phyloP scores from a whole-genome alignment of 495 filamentous ascomycete species.

The Aspergillus indologenus region DNA sequence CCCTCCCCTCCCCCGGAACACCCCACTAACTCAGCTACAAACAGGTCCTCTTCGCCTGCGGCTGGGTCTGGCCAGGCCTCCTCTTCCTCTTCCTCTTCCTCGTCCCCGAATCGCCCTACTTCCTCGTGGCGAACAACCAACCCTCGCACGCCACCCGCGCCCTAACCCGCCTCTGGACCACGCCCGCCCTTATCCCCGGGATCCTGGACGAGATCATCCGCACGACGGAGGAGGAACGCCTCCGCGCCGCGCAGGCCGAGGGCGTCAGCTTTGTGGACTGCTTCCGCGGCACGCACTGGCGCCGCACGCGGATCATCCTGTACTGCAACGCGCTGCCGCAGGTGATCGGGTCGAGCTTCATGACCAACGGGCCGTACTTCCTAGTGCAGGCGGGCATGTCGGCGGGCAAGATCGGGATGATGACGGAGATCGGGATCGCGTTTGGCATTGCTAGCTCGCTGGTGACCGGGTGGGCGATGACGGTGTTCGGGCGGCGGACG shows the following conservation, averaged over 20 bases:
- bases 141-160: constrained; percentile 9
- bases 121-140: constrained; percentile 12
- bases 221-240: not conserved
- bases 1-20: not conserved
- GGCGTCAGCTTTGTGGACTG: constrained; percentile 20
- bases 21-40: not conserved
- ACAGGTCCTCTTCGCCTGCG: constrained; percentile 19
- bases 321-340: constrained; percentile 22
- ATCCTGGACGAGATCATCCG: not conserved
- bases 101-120: constrained; percentile 15
- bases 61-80: constrained; percentile 16
- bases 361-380: constrained; percentile 27
- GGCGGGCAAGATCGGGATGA: constrained; percentile 14
- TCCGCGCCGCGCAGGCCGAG: not conserved
- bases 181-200: not conserved
- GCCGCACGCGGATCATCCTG: constrained; percentile 30
- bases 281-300: constrained; percentile 27
- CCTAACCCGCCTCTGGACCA: constrained; percentile 6
- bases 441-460: constrained; percentile 20
- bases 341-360: constrained; percentile 22
- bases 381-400: constrained; percentile 24
- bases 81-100: constrained; percentile 5
- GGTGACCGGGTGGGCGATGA: constrained; percentile 21
- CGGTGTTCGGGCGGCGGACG: constrained; percentile 16
- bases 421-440: constrained; percentile 25